Evolutionary conservation across 495 filamentous ascomycete genomes (phyloP).

Genomic region (Penicillium herquei): DNA sequence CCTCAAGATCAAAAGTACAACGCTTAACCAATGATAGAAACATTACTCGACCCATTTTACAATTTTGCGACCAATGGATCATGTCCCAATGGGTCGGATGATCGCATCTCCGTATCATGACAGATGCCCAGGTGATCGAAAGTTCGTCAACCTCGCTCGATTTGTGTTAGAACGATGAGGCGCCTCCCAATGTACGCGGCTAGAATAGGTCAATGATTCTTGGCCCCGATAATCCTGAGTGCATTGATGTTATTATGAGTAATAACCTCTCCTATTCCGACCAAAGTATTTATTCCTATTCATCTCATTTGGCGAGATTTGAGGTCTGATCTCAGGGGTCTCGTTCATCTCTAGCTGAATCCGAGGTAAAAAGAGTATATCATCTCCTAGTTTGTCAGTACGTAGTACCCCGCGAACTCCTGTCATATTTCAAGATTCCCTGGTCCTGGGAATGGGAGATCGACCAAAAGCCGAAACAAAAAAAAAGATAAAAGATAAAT

Average conservation of each 20-base stretch:
- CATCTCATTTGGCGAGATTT: constrained; percentile 4
- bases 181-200: constrained; percentile 4
- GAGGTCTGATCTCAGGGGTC: constrained; percentile 30
- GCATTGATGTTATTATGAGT: constrained; percentile 12
- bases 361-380: neutral
- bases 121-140: neutral
- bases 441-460: constrained; percentile 10
- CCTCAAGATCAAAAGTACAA: constrained; percentile 19
- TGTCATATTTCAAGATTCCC: constrained; percentile 13
- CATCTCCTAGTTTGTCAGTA: neutral
- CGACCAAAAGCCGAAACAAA: constrained; percentile 1
- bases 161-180: constrained; percentile 15
- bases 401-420: constrained; percentile 2
- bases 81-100: neutral
- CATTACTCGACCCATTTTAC: constrained; percentile 11
- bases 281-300: neutral
- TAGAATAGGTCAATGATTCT: constrained; percentile 4
- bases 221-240: neutral
- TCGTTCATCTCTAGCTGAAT: constrained; percentile 4
- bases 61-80: constrained; percentile 8
- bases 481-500: too few species aligned
- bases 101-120: constrained; percentile 8
- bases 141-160: constrained; percentile 11
- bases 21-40: constrained; percentile 16
- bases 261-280: neutral